phyloP scores from a whole-genome alignment of 176 grass and related monocot genomes.

The Secale cereale region DNA sequence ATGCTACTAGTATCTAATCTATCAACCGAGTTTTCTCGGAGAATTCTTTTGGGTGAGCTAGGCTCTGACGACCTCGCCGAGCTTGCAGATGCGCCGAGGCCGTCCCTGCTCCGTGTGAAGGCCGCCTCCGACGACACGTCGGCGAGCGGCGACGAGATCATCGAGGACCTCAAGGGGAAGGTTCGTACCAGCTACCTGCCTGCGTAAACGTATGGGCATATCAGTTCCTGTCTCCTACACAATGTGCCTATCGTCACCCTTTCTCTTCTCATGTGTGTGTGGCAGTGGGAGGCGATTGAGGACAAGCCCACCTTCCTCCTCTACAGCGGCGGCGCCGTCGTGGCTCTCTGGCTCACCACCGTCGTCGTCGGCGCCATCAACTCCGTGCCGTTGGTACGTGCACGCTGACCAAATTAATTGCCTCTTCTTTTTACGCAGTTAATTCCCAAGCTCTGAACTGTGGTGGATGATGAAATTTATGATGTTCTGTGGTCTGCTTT shows the following conservation, averaged over 20 bases:
- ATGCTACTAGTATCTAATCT: not conserved
- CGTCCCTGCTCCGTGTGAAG: constrained; percentile 50
- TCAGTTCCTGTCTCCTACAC: not conserved
- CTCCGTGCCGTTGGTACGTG: constrained; percentile 87
- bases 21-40: not conserved
- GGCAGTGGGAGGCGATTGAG: constrained; percentile 91
- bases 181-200: constrained; percentile 5
- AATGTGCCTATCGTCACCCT: not conserved
- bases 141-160: constrained; percentile 49
- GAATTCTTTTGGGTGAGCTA: not conserved
- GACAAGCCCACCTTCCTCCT: constrained; percentile 94
- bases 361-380: constrained; percentile 87
- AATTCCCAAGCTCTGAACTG: not conserved
- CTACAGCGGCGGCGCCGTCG: constrained; percentile 81
- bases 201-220: not conserved
- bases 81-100: constrained; percentile 53
- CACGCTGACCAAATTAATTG: not conserved
- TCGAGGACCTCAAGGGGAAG: constrained; percentile 85
- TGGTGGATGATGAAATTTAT: not conserved
- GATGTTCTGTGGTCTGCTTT: not conserved
- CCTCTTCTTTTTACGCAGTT: not conserved
- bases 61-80: not conserved
- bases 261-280: not conserved
- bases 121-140: constrained; percentile 88
- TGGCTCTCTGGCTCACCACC: constrained; percentile 84